These are phyloP conservation scores for Afroboletus lepidellus DNA, from an alignment of 1,284 basidiomycete genomes.

Conservation along the genomic window DNA sequence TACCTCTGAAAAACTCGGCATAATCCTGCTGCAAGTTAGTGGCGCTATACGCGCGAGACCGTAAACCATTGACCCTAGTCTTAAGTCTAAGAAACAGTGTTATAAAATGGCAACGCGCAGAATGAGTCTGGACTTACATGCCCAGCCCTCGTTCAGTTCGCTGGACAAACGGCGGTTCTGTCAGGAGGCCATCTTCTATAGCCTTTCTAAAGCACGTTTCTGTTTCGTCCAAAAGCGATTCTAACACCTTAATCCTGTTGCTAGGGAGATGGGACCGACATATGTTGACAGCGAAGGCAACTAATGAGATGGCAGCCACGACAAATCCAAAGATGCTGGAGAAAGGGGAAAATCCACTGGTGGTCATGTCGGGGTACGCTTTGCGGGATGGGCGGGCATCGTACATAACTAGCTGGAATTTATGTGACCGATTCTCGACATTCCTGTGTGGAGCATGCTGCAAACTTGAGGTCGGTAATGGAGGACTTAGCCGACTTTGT, in stretches of 20 bases:
- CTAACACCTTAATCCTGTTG: conserved; percentile 10
- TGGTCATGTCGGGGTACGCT: too few species aligned
- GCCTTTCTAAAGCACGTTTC: background rate
- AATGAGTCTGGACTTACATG: background rate
- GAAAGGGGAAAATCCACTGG: background rate
- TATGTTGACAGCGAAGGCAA: background rate
- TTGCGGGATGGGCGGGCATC: too few species aligned
- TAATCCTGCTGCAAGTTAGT: conserved; percentile 5
- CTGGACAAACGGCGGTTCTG: background rate
- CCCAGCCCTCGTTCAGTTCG: background rate
- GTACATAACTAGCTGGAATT: background rate
- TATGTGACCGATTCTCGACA: background rate
- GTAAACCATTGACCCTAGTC: background rate
- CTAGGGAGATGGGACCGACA: conserved; percentile 10
- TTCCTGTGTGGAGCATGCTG: background rate
- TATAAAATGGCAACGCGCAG: background rate
- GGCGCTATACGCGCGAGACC: background rate
- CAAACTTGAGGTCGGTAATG: background rate
- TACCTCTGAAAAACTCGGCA: too few species aligned
- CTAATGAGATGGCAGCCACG: background rate
- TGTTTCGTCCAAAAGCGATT: conserved; percentile 7
- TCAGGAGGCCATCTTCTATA: conserved; percentile 10
- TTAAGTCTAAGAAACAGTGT: background rate
- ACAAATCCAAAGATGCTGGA: conserved; percentile 2
- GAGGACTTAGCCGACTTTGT: too few species aligned